Percentiles rank a stretch among this genome's conserved stretches.
Evolutionary conservation across 257 asterid species (phyloP).

Genomic region (Catharanthus roseus): DNA sequence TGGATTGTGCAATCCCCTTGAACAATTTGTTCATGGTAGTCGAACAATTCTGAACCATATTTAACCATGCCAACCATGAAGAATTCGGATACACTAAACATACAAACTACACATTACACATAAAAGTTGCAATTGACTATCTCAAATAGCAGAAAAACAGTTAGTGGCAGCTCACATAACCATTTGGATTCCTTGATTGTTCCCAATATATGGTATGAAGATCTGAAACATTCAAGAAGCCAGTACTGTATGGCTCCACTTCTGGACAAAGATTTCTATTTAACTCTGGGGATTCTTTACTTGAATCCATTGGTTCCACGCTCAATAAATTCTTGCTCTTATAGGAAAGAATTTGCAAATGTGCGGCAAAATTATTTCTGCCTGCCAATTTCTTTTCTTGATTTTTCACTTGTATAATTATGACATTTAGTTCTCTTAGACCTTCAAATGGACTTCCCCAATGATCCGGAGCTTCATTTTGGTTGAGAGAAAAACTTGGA

Average conservation of each 20-base stretch:
- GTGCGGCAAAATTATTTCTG: conserved; percentile 26
- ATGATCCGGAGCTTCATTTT: no score
- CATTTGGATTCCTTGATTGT: conserved; percentile 91
- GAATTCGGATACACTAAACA: not conserved
- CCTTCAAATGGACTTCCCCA: no score
- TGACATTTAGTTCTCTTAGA: no score
- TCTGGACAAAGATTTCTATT: conserved; percentile 57
- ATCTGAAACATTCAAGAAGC: conserved; percentile 83
- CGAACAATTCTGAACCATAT: not conserved
- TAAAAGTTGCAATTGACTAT: not conserved
- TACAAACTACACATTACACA: not conserved
- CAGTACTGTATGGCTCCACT: conserved; percentile 71
- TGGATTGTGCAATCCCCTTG: not conserved
- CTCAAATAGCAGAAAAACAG: not conserved
- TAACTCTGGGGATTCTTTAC: conserved; percentile 26
- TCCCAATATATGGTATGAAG: conserved; percentile 84
- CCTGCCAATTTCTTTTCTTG: conserved; percentile 55
- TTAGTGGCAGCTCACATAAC: conserved; percentile 60
- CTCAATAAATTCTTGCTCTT: conserved; percentile 27
- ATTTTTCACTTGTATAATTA: no score
- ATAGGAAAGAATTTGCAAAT: conserved; percentile 22
- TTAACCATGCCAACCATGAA: not conserved
- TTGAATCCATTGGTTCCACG: conserved; percentile 45
- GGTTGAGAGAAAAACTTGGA: no score
- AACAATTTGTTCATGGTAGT: no score